Percentiles rank a stretch among this genome's conserved stretches.
These are phyloP conservation scores for Verticillium isaacii DNA, from an alignment of 2,329 filamentous ascomycete species.

Conservation along the genomic window DNA sequence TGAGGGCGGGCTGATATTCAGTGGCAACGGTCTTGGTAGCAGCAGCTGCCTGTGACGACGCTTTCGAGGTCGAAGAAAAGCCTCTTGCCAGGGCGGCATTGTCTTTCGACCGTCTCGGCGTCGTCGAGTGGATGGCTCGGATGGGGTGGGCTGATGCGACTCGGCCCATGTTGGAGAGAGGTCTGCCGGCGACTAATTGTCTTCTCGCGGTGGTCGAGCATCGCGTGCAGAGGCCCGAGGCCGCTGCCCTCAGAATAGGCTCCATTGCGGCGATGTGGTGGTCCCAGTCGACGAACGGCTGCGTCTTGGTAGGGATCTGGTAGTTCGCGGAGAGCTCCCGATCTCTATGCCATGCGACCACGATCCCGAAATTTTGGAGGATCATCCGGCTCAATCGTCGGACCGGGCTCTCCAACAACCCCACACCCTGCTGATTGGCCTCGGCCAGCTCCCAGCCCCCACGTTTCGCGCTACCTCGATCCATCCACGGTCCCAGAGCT, in stretches of 20 bases:
- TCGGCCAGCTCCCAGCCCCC: neutral
- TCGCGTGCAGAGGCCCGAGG: slow-evolving; percentile 16
- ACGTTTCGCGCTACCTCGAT: neutral
- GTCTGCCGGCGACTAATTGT: slow-evolving; percentile 10
- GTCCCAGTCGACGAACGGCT: neutral
- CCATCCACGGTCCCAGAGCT: neutral
- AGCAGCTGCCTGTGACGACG: slow-evolving; percentile 20
- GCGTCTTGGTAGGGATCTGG: neutral
- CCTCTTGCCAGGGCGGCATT: slow-evolving; percentile 15
- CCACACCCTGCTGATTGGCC: neutral
- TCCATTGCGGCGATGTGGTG: slow-evolving; percentile 10
- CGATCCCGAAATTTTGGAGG: slow-evolving; percentile 12
- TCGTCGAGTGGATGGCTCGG: slow-evolving; percentile 22
- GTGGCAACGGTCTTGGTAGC: slow-evolving; percentile 12
- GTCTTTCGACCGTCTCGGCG: slow-evolving; percentile 9
- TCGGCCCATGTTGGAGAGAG: slow-evolving; percentile 2
- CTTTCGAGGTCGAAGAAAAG: slow-evolving; percentile 24
- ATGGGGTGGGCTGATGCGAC: slow-evolving; percentile 20
- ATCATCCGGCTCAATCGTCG: neutral
- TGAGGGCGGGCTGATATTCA: slow-evolving; percentile 35
- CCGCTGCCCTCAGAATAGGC: slow-evolving; percentile 16
- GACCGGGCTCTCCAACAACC: neutral
- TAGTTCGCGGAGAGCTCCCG: neutral
- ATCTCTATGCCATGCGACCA: neutral
- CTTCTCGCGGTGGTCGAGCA: slow-evolving; percentile 12